These are phyloP conservation scores for Candida sanyiensis DNA, from an alignment of 805 yeast species.

Conservation along the genomic window DNA sequence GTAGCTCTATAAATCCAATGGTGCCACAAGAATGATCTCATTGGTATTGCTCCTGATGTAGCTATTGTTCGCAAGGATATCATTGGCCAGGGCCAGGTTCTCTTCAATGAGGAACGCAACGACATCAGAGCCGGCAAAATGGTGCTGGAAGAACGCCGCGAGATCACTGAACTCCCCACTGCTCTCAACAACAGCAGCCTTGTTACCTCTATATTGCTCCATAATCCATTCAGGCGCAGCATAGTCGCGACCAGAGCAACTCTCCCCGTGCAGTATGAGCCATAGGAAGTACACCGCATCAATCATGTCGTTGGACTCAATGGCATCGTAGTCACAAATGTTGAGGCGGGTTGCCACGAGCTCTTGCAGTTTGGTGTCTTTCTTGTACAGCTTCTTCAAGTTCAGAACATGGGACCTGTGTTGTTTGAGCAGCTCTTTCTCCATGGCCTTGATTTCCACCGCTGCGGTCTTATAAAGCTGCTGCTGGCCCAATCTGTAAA, in stretches of 20 bases:
- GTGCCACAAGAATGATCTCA: constrained; percentile 21
- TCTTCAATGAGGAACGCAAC: constrained; percentile 7
- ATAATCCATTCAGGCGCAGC: constrained; percentile 18
- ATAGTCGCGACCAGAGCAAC: constrained; percentile 5
- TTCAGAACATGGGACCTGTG: constrained; percentile 41
- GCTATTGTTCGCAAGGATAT: constrained; percentile 12
- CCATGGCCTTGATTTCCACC: constrained; percentile 40
- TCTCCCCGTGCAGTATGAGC: constrained; percentile 15
- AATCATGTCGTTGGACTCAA: constrained; percentile 39
- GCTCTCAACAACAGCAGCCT: background rate
- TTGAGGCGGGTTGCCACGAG: constrained; percentile 45
- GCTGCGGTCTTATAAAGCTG: constrained; percentile 39
- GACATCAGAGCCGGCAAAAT: constrained; percentile 6
- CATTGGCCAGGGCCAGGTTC: constrained; percentile 15
- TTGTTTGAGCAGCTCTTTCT: constrained; percentile 41
- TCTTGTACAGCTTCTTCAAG: constrained; percentile 45
- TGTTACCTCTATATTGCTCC: constrained; percentile 1
- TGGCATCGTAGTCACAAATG: constrained; percentile 37
- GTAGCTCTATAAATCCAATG: constrained; percentile 5
- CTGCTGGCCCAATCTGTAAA: constrained; percentile 47
- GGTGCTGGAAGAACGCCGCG: constrained; percentile 7
- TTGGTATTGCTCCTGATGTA: constrained; percentile 15
- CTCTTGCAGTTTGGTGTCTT: constrained; percentile 43
- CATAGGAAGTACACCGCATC: constrained; percentile 25
- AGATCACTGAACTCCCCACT: constrained; percentile 5